Evolutionary conservation across 2,329 filamentous ascomycete species (phyloP), one percentile per base, ranked within the genome.

Genomic region (Diplodia corticola): DNA sequence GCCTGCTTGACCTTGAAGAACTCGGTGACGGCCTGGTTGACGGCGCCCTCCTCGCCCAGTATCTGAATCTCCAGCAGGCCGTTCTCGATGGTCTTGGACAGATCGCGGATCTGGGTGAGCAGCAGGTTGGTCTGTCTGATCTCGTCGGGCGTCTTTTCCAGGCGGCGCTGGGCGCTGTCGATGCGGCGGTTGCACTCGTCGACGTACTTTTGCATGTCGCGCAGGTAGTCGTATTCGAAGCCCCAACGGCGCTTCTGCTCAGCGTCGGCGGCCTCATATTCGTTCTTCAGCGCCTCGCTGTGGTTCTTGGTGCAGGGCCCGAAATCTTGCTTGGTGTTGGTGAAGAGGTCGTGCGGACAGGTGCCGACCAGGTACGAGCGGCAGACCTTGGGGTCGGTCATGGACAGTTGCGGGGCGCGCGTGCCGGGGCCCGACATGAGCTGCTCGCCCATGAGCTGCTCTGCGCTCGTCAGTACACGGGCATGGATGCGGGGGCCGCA

Each of bases 341-440:
- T 99, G 85, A 99, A 99, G 75, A 99, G 92, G 77, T 99, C 95
- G 83, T 98, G 94, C 0, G 95, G 95, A 78, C 95, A 99, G 67
- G 92, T 96, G 73, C 95, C 95, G 69, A 88, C 93, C 59, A 99
- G 86, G 79, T 94, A 98, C 20, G 93, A 97, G 65, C 92, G 91
- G 83, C 95, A 99, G 73, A 97, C 91, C 80, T 96, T 97, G 64
- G 91, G 86, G 79, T 98, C 95, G 67, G 89, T 95, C 73, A 99
- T 90, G 69, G 90, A 90, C 72, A 98, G 86, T 78, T 96, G 91
- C 46, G 91, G 86, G 71, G 89, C 88, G 81, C 90, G 91, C 67
- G 89, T 85, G 66, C 90, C 89, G 70, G 87, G 87, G 76, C 91
- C 92, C 67, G 73, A 78, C 88, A 96, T 92, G 72, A 95, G 89